Base-by-base conservation (phyloP, 805 yeast species). In the Candida broadrunensis region DNA sequence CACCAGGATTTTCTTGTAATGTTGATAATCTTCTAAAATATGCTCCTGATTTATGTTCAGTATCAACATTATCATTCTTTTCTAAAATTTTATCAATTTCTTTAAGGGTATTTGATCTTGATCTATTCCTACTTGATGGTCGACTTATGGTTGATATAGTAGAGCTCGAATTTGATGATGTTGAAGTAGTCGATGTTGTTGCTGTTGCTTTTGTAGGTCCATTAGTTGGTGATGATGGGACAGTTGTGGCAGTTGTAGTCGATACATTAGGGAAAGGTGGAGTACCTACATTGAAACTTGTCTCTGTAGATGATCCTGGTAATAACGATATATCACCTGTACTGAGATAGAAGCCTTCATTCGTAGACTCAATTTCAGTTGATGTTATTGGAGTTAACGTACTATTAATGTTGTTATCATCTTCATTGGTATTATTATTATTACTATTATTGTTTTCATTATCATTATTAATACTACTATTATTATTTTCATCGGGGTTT, bases 11-110 rank as follows among this genome's bases (percentile, higher is more conserved):
- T 44, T 83, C 89, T 9, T 80, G 83, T 13, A 84, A 56, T 0
- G 84, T 79, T 0, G 88, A 81, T 30, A 83, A 58, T 44, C 88
- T 68, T 50, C 82, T 70, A 60, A 81, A 80, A 53, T 81, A 81
- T 18, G 85, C 87, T 17, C 77, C 78, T 29, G 78, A 77, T 49
- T 73, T 77, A 32, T 67, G 75, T 34, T 73, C 78, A 2, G 70
- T 60, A 39, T 69, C 73, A 14, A 60, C 69, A 30, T 47, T 55
- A 23, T 65, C 73, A 43, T 57, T 60, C 37, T 62, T 63, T 36
- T 68, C 72, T 25, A 67, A 49, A 24, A 66, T 58, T 32, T 46
- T 53, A 40, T 66, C 68, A 11, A 64, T 58, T 39, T 65, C 71
- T 35, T 52, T 58, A 30, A 64, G 44, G 0, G 71, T 65, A 37